phyloP scores from a whole-genome alignment of 345 rosid genomes.

The Aquilaria malaccensis region DNA sequence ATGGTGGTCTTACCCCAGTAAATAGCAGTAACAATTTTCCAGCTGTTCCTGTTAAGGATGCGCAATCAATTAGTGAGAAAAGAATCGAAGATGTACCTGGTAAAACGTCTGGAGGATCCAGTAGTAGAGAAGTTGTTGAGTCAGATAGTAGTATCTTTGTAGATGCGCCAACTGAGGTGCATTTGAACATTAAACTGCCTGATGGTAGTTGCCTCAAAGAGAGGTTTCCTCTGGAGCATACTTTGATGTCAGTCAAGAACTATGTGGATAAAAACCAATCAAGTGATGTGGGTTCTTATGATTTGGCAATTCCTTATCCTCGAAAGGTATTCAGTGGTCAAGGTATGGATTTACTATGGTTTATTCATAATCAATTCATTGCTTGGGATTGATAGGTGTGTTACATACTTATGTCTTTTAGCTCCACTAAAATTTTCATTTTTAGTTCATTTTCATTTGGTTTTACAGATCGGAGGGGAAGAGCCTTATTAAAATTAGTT shows the following conservation, averaged over 20 bases:
- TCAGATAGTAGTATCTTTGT: slow-evolving; percentile 10
- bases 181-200: slow-evolving; percentile 69
- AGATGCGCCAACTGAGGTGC: slow-evolving; percentile 42
- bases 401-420: too few species aligned
- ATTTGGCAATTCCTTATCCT: slow-evolving; percentile 89
- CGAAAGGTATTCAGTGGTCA: slow-evolving; percentile 70
- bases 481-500: too few species aligned
- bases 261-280: slow-evolving; percentile 57
- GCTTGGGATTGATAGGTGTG: too few species aligned
- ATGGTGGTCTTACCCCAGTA: slow-evolving; percentile 12
- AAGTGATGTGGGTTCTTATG: slow-evolving; percentile 38
- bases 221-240: slow-evolving; percentile 52
- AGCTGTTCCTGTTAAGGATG: slow-evolving; percentile 16
- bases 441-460: too few species aligned
- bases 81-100: slow-evolving; percentile 16
- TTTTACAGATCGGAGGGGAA: too few species aligned
- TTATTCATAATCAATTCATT: too few species aligned
- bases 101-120: slow-evolving; percentile 17
- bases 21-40: slow-evolving; percentile 16
- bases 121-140: slow-evolving; percentile 16
- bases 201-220: slow-evolving; percentile 59
- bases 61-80: slow-evolving; percentile 8
- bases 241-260: slow-evolving; percentile 61
- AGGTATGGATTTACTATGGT: slow-evolving; percentile 36
- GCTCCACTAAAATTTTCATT: too few species aligned